Evolutionary conservation across 495 filamentous ascomycete genomes (phyloP).

Genomic region (Xylaria palmicola): DNA sequence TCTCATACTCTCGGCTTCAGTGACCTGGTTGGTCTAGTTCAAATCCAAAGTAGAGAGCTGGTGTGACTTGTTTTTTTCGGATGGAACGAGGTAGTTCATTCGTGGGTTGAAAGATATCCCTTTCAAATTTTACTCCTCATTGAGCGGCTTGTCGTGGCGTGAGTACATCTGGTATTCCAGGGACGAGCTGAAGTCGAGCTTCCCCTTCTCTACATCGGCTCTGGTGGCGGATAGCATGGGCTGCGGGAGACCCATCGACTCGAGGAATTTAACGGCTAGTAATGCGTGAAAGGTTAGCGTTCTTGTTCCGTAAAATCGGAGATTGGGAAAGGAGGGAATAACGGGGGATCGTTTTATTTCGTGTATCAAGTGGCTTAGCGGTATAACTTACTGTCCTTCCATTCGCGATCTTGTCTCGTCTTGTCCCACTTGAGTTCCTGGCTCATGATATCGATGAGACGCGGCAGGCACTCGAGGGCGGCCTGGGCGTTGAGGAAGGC

Average conservation of each 20-base stretch:
- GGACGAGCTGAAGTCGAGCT: conserved; percentile 66
- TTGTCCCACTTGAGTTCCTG: conserved; percentile 82
- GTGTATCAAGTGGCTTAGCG: no score
- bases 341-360: no score
- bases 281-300: conserved; percentile 4
- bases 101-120: background rate
- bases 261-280: conserved; percentile 65
- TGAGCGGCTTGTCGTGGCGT: conserved; percentile 51
- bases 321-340: background rate
- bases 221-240: conserved; percentile 68
- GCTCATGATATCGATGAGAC: conserved; percentile 89
- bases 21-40: no score
- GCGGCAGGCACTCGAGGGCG: conserved; percentile 84
- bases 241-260: conserved; percentile 84
- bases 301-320: background rate
- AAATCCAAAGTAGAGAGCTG: no score
- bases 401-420: conserved; percentile 75
- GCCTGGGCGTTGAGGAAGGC: conserved; percentile 97
- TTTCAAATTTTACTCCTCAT: conserved; percentile 18
- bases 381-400: conserved; percentile 63
- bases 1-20: background rate
- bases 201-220: conserved; percentile 75
- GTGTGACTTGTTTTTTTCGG: no score
- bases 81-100: background rate
- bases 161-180: conserved; percentile 72